Evolutionary conservation across 2,329 filamentous ascomycete genomes (phyloP).

Genomic region (Xylaria sp.): DNA sequence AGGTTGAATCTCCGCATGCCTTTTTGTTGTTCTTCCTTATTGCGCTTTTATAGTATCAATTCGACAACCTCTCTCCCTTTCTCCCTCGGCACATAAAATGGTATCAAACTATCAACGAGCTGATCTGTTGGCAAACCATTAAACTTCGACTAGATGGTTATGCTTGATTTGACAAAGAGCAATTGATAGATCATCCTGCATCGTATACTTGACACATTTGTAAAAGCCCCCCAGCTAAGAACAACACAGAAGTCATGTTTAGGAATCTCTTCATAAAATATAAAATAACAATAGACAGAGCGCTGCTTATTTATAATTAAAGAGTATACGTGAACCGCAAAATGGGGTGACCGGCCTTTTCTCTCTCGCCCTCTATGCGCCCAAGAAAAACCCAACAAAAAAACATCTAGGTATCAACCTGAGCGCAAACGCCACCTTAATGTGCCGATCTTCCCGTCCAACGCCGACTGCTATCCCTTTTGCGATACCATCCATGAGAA

Average conservation of each 20-base stretch:
- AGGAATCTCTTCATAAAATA: conserved; percentile 13
- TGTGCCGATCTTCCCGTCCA: conserved; percentile 13
- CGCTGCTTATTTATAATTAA: conserved; percentile 33
- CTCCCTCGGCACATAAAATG: too few species aligned
- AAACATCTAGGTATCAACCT: conserved; percentile 26
- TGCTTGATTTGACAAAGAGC: neutral
- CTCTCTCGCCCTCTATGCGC: neutral
- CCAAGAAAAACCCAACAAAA: conserved; percentile 20
- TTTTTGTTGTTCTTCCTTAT: neutral
- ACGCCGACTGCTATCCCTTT: conserved; percentile 26
- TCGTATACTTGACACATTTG: neutral
- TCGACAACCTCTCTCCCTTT: too few species aligned
- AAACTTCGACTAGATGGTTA: neutral
- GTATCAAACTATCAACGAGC: too few species aligned
- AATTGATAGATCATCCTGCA: too few species aligned
- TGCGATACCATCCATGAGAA: conserved; percentile 17
- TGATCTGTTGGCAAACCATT: too few species aligned
- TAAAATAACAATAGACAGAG: conserved; percentile 17
- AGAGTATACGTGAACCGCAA: conserved; percentile 21
- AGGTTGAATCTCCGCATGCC: neutral
- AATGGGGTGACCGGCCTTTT: neutral
- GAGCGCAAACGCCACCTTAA: conserved; percentile 22
- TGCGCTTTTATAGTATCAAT: too few species aligned
- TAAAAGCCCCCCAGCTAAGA: neutral
- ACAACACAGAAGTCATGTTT: neutral